phyloP scores from a whole-genome alignment of 495 filamentous ascomycete genomes.

The Patellaria atrata region DNA sequence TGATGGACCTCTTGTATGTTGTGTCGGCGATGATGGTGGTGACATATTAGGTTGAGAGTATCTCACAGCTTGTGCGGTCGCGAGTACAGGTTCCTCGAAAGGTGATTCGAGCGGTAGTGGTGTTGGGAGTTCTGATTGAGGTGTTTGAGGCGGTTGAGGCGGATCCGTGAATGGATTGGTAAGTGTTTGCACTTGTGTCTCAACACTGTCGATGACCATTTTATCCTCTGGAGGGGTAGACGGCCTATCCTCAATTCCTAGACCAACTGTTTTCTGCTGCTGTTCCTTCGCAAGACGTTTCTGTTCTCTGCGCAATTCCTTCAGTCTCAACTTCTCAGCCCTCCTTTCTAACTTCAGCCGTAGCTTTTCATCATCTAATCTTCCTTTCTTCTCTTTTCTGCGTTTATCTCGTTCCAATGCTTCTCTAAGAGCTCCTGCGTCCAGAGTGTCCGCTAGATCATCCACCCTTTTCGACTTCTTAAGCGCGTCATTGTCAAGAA shows the following conservation, averaged over 20 bases:
- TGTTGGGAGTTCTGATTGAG: slow-evolving; percentile 17
- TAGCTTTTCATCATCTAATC: slow-evolving; percentile 54
- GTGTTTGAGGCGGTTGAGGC: background rate
- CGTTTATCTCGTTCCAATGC: slow-evolving; percentile 74
- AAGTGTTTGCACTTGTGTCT: background rate
- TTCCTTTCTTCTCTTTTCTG: slow-evolving; percentile 56
- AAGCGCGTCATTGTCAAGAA: slow-evolving; percentile 39
- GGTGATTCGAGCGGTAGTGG: slow-evolving; percentile 23
- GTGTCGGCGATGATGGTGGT: slow-evolving; percentile 39
- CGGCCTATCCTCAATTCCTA: slow-evolving; percentile 20
- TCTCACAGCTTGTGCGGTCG: slow-evolving; percentile 31
- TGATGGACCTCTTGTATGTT: slow-evolving; percentile 36
- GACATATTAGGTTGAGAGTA: slow-evolving; percentile 43
- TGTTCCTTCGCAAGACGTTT: slow-evolving; percentile 22
- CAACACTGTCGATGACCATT: too few relatives aligned
- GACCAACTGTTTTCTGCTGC: slow-evolving; percentile 24
- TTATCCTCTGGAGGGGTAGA: slow-evolving; percentile 33
- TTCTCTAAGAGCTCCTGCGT: slow-evolving; percentile 63
- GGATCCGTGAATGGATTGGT: slow-evolving; percentile 18
- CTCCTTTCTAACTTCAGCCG: slow-evolving; percentile 52
- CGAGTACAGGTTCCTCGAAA: slow-evolving; percentile 32
- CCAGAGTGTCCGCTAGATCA: slow-evolving; percentile 65
- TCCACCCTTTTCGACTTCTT: slow-evolving; percentile 61
- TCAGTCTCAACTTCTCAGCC: slow-evolving; percentile 48
- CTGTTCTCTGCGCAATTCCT: slow-evolving; percentile 15